Percentiles rank a stretch among this genome's conserved stretches.
Evolutionary conservation across 306 rosid species (phyloP).

Genomic region (Lotus japonicus): DNA sequence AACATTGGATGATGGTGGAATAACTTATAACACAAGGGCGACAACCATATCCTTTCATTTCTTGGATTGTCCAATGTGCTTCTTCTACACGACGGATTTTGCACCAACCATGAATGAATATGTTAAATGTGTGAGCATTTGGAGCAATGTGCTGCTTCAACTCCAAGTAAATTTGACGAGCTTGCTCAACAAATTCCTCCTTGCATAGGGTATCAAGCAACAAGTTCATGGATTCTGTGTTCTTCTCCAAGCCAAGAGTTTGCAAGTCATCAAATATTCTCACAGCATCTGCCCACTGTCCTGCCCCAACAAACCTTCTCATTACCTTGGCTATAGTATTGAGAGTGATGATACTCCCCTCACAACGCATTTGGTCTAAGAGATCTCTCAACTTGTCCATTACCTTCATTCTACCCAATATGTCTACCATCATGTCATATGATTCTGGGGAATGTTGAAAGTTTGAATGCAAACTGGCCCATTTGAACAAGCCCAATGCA

Average conservation of each 20-base stretch:
- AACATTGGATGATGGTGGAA: conserved; percentile 57
- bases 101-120: conserved; percentile 90
- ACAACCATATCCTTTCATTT: conserved; percentile 81
- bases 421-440: conserved; percentile 61
- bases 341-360: conserved; percentile 27
- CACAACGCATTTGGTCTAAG: conserved; percentile 54
- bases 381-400: conserved; percentile 50
- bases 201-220: conserved; percentile 86
- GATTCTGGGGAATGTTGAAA: conserved; percentile 43
- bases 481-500: conserved; percentile 73
- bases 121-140: conserved; percentile 68
- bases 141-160: conserved; percentile 64
- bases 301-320: conserved; percentile 79
- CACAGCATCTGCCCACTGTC: conserved; percentile 72
- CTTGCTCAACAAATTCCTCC: conserved; percentile 61
- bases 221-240: conserved; percentile 72
- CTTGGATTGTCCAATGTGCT: conserved; percentile 84
- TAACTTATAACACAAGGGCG: conserved; percentile 75
- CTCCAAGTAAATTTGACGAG: conserved; percentile 56
- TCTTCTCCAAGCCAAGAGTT: conserved; percentile 55
- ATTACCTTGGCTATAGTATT: conserved; percentile 58
- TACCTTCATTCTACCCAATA: conserved; percentile 72
- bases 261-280: conserved; percentile 61
- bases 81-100: conserved; percentile 68
- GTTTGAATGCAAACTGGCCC: conserved; percentile 51